Base-by-base conservation (phyloP, 2,329 filamentous ascomycete genomes). In the Aspergillus transmontanensis region DNA sequence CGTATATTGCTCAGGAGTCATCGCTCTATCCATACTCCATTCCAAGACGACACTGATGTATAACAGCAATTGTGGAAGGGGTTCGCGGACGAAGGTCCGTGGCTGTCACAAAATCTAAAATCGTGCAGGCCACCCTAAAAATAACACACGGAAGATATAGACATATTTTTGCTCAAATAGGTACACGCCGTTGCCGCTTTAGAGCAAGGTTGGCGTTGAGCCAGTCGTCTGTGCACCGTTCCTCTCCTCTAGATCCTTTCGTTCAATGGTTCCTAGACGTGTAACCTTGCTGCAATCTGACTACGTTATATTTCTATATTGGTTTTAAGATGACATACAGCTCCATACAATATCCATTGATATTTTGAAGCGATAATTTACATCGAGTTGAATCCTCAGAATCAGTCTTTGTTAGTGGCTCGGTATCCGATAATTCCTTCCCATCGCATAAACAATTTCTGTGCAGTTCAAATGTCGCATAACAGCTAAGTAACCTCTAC, bases 121-220 rank as follows among this genome's bases (percentile, higher is more conserved):
- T 34, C 12, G 32, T 12, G 3, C 11, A 32, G 32, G 32, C 10
- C 3, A 34, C 10, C 32, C 2, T 12, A 34, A 11, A 34, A 34
- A 4, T 34, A 34, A 11, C 10, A 5, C 0, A 34, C 0, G 2
- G 1, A 34, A 34, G 12, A 34, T 34, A 4, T 0, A 34, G 4
- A 34, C 1, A 34, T 34, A 12, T 12, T 4, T 34, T 34, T 12
- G 1, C 32, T 2, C 32, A 5, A 12, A 12, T 34, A 12, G 11
- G 2, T 34, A 34, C 32, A 34, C 1, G 12, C 32, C 2, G 4
- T 12, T 34, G 32, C 32, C 0, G 10, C 10, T 12, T 34, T 34
- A 12, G 10, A 0, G 32, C 11, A 28, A 28, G 26, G 26, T 6
- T 28, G 6, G 0, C 6, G 26, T 28, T 28, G 26, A 28, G 26